Conservation (phyloP, 2,329 filamentous ascomycete genomes). For the Didymellaceae sp. region DNA sequence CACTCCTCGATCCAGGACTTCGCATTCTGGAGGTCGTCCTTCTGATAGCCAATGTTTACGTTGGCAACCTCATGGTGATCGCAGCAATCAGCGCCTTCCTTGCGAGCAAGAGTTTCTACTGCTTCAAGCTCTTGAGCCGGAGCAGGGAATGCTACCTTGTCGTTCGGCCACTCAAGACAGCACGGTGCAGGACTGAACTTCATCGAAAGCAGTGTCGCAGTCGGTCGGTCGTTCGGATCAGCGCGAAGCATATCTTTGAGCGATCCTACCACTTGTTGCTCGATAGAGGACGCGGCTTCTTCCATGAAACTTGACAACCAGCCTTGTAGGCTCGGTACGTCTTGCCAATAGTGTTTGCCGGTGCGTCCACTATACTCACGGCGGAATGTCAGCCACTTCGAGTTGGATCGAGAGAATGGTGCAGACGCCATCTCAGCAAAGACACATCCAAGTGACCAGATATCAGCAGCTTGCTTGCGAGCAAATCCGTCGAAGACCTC, state of each 20-base stretch:
- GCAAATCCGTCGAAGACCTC: constrained; percentile 40
- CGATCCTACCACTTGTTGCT: constrained; percentile 35
- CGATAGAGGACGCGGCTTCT: constrained; percentile 23
- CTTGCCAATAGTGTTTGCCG: constrained; percentile 47
- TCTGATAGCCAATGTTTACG: not conserved
- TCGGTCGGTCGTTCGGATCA: constrained; percentile 39
- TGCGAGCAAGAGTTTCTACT: constrained; percentile 33
- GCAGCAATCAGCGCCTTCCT: constrained; percentile 26
- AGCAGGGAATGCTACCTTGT: constrained; percentile 41
- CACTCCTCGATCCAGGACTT: constrained; percentile 43
- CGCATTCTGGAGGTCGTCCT: constrained; percentile 21
- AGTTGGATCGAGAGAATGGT: constrained; percentile 32
- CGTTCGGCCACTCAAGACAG: constrained; percentile 47
- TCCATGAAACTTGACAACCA: constrained; percentile 34
- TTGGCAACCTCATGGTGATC: constrained; percentile 17
- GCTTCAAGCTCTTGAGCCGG: constrained; percentile 39
- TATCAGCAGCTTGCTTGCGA: constrained; percentile 62
- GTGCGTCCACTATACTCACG: constrained; percentile 37
- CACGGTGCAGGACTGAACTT: constrained; percentile 46
- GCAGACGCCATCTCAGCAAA: constrained; percentile 85
- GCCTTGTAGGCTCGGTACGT: constrained; percentile 37
- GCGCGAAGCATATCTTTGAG: constrained; percentile 42
- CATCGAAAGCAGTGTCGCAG: constrained; percentile 39
- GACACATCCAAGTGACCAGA: constrained; percentile 97
- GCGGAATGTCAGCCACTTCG: constrained; percentile 35